Base-by-base conservation (phyloP, 1,139 yeast genomes). In the Kodamaea derodonti region DNA sequence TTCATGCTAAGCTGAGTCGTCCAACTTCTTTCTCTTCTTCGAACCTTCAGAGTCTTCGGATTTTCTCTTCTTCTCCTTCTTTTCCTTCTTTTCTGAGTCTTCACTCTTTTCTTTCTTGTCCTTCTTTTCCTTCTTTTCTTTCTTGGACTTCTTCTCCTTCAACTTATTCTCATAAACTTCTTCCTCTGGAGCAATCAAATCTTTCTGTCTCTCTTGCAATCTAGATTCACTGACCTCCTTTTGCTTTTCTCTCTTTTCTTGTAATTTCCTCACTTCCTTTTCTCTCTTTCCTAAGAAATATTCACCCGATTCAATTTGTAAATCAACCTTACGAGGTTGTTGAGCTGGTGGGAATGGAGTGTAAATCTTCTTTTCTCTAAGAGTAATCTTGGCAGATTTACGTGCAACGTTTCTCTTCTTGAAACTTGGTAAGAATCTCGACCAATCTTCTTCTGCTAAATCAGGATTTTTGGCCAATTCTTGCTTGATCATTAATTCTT, bases 291-390 rank as follows among this genome's bases (percentile, higher is more conserved):
- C 86, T 65, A 92, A 72, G 78, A 92, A 92, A 68, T 87, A 92
- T 61, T 94, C 98, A 77, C 99, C 99, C 69, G 95, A 82, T 65
- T 92, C 98, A 63, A 94, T 88, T 66, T 90, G 95, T 58, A 90
- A 69, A 77, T 94, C 99, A 62, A 94, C 73, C 84, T 92, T 90
- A 72, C 98, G 83, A 55, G 97, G 98, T 48, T 78, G 77, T 65
- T 87, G 99, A 39, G 87, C 86, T 48, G 98, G 98, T 64, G 99
- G 99, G 88, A 94, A 94, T 55, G 98, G 98, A 22, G 98, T 92
- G 75, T 92, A 92, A 3, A 78, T 82, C 65, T 81, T 87, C 84
- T 84, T 84, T 60, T 83, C 85, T 50, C 65, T 64, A 43, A 61
- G 63, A 45, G 68, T 62, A 59, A 75, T 75, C 68, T 78, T 81